These are phyloP conservation scores for Salix purpurea DNA, from an alignment of 345 rosid species.

Conservation along the genomic window DNA sequence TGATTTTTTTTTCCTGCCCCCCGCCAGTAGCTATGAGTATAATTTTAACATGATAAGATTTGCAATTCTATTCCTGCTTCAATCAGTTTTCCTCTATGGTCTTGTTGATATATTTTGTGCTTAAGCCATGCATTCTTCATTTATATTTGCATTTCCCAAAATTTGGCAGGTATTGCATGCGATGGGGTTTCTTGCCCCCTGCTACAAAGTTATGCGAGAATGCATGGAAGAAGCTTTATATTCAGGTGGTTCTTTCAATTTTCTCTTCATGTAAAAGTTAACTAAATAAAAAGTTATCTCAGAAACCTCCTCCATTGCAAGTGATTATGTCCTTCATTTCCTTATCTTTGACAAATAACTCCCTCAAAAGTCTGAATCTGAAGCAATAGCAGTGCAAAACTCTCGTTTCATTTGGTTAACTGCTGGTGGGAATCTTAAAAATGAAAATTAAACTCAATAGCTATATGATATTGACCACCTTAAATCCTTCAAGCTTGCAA, in stretches of 20 bases:
- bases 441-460: no score
- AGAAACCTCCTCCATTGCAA: slow-evolving; percentile 3
- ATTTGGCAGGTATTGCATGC: slow-evolving; percentile 60
- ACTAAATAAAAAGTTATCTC: background rate
- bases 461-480: no score
- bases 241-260: slow-evolving; percentile 47
- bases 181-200: slow-evolving; percentile 74
- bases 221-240: slow-evolving; percentile 92
- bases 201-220: slow-evolving; percentile 55
- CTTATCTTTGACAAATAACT: background rate
- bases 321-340: background rate
- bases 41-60: no score
- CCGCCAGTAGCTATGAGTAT: no score
- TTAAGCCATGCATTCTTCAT: no score
- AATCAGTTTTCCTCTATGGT: background rate
- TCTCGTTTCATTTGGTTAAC: background rate
- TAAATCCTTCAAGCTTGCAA: no score
- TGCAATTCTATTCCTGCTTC: background rate
- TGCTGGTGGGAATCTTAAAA: no score
- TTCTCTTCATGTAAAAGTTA: background rate
- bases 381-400: background rate
- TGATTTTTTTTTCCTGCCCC: no score
- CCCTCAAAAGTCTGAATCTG: background rate
- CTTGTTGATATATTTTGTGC: background rate
- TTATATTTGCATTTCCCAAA: background rate